Conservation (phyloP, 1,139 yeast species). For the Entelexis paramagnoliae region DNA sequence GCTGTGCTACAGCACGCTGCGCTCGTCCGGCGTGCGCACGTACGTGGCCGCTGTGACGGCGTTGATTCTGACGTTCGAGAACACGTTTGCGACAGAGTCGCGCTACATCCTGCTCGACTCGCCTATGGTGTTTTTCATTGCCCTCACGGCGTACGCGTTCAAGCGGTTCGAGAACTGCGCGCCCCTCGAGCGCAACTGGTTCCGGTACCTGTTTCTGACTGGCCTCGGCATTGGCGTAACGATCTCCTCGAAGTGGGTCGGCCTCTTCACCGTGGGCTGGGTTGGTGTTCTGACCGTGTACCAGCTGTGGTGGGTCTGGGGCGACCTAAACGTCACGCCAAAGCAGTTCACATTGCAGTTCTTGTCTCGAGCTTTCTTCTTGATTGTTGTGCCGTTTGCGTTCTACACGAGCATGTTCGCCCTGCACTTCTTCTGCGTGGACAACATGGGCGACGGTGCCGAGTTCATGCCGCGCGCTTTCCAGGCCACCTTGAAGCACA, state of each 20-base stretch:
- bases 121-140: constrained; percentile 83
- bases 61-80: constrained; percentile 63
- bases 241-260: constrained; percentile 90
- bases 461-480: constrained; percentile 86
- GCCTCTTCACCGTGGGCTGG: constrained; percentile 90
- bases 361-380: constrained; percentile 44
- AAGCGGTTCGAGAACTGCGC: constrained; percentile 70
- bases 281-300: constrained; percentile 63
- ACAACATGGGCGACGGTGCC: constrained; percentile 75
- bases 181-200: constrained; percentile 66
- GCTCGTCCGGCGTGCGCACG: constrained; percentile 82
- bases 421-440: constrained; percentile 63
- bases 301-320: constrained; percentile 80
- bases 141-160: constrained; percentile 70
- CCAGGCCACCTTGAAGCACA: constrained; percentile 64
- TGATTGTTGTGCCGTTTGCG: constrained; percentile 59
- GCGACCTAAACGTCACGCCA: constrained; percentile 63
- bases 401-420: constrained; percentile 67
- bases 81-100: constrained; percentile 78
- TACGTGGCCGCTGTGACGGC: constrained; percentile 59
- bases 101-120: constrained; percentile 84
- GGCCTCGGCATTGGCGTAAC: constrained; percentile 85
- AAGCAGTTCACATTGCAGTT: constrained; percentile 44
- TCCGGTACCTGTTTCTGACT: constrained; percentile 55
- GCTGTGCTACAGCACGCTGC: constrained; percentile 67